These are phyloP conservation scores for Cryphonectria parasitica DNA, from an alignment of 2,329 filamentous ascomycete species.

Conservation along the genomic window DNA sequence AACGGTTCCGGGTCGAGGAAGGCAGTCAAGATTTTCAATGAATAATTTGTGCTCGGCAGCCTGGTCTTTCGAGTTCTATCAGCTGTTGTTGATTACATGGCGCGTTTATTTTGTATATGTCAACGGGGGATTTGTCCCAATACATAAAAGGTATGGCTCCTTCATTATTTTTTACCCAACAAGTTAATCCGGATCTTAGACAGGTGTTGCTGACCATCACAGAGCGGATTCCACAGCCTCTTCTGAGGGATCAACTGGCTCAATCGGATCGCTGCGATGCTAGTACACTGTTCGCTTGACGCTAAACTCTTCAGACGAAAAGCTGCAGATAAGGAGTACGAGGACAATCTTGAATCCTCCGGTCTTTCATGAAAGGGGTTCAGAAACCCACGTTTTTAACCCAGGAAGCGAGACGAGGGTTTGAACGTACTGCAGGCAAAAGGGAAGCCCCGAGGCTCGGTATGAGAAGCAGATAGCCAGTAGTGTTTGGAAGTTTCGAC, in stretches of 20 bases:
- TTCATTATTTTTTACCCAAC: background rate
- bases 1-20: background rate
- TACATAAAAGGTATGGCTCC: background rate
- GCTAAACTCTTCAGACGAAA: background rate
- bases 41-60: background rate
- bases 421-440: too few relatives aligned
- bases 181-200: background rate
- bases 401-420: too few relatives aligned
- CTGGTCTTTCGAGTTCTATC: background rate
- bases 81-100: background rate
- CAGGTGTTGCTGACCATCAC: background rate
- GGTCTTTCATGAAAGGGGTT: background rate
- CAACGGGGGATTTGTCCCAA: background rate
- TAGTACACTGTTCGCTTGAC: background rate
- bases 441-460: background rate
- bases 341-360: background rate
- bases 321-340: background rate
- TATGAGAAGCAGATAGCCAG: background rate
- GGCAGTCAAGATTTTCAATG: background rate
- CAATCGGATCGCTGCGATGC: background rate
- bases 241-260: background rate
- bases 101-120: background rate
- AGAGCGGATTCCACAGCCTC: background rate
- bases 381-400: background rate
- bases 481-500: background rate